Conservation (phyloP, 1,284 basidiomycete species). For the Melampsora larici-populina region DNA sequence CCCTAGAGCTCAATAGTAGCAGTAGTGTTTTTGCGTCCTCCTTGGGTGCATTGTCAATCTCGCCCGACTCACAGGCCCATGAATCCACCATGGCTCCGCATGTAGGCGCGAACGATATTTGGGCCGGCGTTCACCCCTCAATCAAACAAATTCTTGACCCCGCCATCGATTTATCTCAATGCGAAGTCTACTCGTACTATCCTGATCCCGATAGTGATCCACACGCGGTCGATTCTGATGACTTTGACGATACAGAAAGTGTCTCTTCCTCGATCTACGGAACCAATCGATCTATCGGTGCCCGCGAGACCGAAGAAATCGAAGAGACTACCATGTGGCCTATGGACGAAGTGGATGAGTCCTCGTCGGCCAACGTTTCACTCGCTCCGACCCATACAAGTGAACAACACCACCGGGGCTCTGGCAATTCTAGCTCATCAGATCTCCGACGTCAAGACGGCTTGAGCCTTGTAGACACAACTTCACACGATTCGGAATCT, state of each 20-base stretch:
- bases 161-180: conserved; percentile 82
- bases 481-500: neutral
- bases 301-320: neutral
- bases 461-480: neutral
- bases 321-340: conserved; percentile 23
- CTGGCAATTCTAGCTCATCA: conserved; percentile 8
- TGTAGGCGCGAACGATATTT: conserved; percentile 54
- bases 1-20: conserved; percentile 56
- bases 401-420: conserved; percentile 5
- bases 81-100: conserved; percentile 34
- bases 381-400: neutral
- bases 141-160: conserved; percentile 84
- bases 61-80: conserved; percentile 42
- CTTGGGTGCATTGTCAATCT: conserved; percentile 41
- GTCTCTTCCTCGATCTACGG: conserved; percentile 38
- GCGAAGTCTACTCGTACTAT: conserved; percentile 90
- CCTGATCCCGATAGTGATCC: conserved; percentile 95
- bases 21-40: conserved; percentile 43
- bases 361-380: conserved; percentile 6
- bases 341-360: conserved; percentile 17
- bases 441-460: neutral
- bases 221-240: conserved; percentile 63
- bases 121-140: conserved; percentile 63
- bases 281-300: neutral
- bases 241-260: conserved; percentile 60